A percentile compares a stretch with the other conserved stretches of the same genome.
Evolutionary conservation across 768 basidiomycete species (phyloP).

Genomic region (Auriscalpium orientale): DNA sequence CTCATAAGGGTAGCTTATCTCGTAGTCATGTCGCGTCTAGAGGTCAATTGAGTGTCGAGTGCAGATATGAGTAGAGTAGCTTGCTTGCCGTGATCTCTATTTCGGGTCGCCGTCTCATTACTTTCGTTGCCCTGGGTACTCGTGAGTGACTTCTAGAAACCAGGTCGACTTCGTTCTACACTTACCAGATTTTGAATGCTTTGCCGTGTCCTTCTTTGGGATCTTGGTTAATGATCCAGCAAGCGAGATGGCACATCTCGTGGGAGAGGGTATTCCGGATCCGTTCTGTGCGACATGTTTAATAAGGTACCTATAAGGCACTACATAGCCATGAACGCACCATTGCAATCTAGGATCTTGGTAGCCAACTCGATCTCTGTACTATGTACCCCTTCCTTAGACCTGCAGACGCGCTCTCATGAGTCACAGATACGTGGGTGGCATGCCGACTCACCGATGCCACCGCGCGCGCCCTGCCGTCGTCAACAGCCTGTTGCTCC

Average conservation of each 20-base stretch:
- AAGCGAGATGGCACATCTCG: conserved; percentile 89
- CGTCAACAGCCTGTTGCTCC: conserved; percentile 14
- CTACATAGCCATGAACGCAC: conserved; percentile 27
- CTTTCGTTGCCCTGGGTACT: conserved; percentile 50
- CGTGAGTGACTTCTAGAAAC: neutral
- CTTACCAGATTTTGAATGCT: conserved; percentile 66
- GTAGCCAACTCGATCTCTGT: conserved; percentile 72
- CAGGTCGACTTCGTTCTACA: neutral
- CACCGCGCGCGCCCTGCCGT: conserved; percentile 15
- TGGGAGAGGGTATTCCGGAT: conserved; percentile 79
- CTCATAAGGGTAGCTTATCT: conserved; percentile 62
- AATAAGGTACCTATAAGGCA: neutral
- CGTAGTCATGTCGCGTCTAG: conserved; percentile 68
- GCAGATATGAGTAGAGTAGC: conserved; percentile 1
- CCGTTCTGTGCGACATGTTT: conserved; percentile 41
- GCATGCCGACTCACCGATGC: conserved; percentile 5
- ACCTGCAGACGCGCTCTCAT: conserved; percentile 25
- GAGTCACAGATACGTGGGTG: neutral
- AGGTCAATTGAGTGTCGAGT: neutral
- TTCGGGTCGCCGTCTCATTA: conserved; percentile 61
- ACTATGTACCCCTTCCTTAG: conserved; percentile 48
- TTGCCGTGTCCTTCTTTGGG: conserved; percentile 69
- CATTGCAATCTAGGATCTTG: conserved; percentile 74
- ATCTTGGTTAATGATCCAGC: conserved; percentile 71
- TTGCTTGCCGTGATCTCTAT: conserved; percentile 62